phyloP scores from a whole-genome alignment of 2,329 filamentous ascomycete species.

The Phyllosticta capitalensis region DNA sequence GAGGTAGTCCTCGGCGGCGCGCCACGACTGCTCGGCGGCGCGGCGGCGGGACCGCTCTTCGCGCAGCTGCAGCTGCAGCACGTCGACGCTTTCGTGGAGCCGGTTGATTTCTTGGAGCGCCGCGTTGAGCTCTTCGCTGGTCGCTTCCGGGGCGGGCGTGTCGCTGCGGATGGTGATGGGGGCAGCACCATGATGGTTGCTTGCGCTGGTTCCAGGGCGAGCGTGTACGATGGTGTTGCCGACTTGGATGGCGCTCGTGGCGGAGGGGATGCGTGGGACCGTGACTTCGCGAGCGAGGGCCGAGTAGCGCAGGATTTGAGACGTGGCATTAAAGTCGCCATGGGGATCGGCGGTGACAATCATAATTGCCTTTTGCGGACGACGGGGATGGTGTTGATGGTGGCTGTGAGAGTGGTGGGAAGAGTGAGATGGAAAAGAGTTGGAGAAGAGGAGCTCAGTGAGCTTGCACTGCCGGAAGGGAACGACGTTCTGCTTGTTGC shows the following conservation, averaged over 20 bases:
- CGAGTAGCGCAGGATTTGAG: constrained; percentile 89
- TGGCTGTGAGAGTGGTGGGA: constrained; percentile 21
- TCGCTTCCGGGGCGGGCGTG: constrained; percentile 22
- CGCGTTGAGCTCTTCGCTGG: constrained; percentile 65
- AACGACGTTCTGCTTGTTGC: constrained; percentile 62
- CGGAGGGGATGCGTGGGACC: constrained; percentile 76
- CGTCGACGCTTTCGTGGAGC: constrained; percentile 68
- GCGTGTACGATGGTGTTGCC: constrained; percentile 18
- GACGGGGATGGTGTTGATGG: constrained; percentile 40
- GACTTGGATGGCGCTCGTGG: constrained; percentile 53
- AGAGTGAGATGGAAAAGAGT: constrained; percentile 37
- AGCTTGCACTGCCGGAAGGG: constrained; percentile 53
- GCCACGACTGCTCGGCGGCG: constrained; percentile 63
- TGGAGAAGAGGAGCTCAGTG: constrained; percentile 43
- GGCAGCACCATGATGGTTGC: constrained; percentile 16
- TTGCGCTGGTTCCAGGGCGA: constrained; percentile 23
- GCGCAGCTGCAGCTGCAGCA: constrained; percentile 58
- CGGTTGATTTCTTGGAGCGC: constrained; percentile 72
- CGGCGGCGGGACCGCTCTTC: constrained; percentile 61
- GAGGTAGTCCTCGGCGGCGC: constrained; percentile 53
- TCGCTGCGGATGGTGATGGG: constrained; percentile 29
- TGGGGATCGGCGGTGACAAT: constrained; percentile 88
- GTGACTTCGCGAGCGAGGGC: constrained; percentile 88
- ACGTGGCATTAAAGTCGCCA: constrained; percentile 94
- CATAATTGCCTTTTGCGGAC: constrained; percentile 86